phyloP scores from a whole-genome alignment of 768 basidiomycete species.

The Mycena latifolia region DNA sequence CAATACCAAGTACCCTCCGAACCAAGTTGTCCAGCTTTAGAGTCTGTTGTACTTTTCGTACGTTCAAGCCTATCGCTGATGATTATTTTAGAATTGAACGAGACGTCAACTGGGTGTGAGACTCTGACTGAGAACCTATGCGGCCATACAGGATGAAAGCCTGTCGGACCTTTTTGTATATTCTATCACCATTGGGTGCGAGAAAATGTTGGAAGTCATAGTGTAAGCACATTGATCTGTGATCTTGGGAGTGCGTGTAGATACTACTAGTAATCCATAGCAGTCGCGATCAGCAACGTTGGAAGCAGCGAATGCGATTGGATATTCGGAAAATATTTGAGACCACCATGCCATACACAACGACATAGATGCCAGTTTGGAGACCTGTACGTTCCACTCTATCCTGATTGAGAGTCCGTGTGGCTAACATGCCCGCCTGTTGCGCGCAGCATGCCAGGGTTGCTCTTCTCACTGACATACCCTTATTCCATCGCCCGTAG shows the following conservation, averaged over 20 bases:
- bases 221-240: not conserved
- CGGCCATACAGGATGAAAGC: not conserved
- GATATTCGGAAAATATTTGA: not conserved
- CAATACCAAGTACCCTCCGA: not conserved
- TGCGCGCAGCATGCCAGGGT: too few relatives aligned
- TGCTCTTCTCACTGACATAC: too few relatives aligned
- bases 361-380: not conserved
- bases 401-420: not conserved
- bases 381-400: not conserved
- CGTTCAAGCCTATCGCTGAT: slow-evolving; percentile 32
- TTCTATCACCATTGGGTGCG: not conserved
- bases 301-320: not conserved
- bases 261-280: not conserved
- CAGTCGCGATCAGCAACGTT: not conserved
- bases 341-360: not conserved
- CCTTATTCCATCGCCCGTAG: too few relatives aligned
- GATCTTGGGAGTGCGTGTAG: not conserved
- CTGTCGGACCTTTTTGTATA: not conserved
- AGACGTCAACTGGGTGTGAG: not conserved
- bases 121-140: slow-evolving; percentile 1
- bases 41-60: not conserved
- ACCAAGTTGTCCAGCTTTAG: not conserved
- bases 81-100: not conserved
- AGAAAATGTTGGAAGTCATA: not conserved
- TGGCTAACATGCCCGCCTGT: too few relatives aligned